A percentile compares a stretch with the other conserved stretches of the same genome.
phyloP scores from a whole-genome alignment of 2,329 filamentous ascomycete genomes.

The Amauroascus niger region DNA sequence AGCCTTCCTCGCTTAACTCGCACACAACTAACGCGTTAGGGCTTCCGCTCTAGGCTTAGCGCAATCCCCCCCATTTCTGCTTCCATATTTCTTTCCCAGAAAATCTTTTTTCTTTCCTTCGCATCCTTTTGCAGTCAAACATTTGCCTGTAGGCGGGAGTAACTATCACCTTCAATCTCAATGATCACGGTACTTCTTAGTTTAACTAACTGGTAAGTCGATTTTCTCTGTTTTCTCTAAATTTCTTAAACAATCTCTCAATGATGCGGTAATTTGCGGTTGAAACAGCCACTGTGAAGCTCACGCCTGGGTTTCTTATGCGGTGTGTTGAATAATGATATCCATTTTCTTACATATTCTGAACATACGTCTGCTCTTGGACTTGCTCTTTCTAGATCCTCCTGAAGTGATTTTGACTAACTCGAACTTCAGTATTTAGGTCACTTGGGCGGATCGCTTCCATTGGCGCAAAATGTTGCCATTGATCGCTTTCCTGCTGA shows the following conservation, averaged over 20 bases:
- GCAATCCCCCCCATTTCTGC: slow-evolving; percentile 4
- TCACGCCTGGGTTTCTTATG: slow-evolving; percentile 84
- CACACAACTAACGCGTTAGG: slow-evolving; percentile 14
- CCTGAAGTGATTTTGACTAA: neutral
- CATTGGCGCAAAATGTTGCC: neutral
- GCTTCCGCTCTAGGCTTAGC: slow-evolving; percentile 17
- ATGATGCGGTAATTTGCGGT: slow-evolving; percentile 99
- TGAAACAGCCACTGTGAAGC: slow-evolving; percentile 75
- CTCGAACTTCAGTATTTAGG: neutral
- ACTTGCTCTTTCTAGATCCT: neutral
- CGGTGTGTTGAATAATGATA: slow-evolving; percentile 66
- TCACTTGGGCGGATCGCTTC: neutral
- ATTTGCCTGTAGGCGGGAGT: no score
- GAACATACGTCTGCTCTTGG: slow-evolving; percentile 38
- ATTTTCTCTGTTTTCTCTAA: slow-evolving; percentile 15
- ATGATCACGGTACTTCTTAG: neutral
- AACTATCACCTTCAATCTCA: neutral
- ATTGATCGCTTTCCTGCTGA: neutral
- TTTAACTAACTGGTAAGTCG: slow-evolving; percentile 20
- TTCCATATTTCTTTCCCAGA: slow-evolving; percentile 6
- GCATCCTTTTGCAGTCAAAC: no score
- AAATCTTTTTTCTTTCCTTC: slow-evolving; percentile 12
- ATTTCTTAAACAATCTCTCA: slow-evolving; percentile 13
- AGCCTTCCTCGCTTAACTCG: slow-evolving; percentile 18
- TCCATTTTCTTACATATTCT: slow-evolving; percentile 99